phyloP scores from a whole-genome alignment of 2,329 filamentous ascomycete species.

The Claviceps pusilla region DNA sequence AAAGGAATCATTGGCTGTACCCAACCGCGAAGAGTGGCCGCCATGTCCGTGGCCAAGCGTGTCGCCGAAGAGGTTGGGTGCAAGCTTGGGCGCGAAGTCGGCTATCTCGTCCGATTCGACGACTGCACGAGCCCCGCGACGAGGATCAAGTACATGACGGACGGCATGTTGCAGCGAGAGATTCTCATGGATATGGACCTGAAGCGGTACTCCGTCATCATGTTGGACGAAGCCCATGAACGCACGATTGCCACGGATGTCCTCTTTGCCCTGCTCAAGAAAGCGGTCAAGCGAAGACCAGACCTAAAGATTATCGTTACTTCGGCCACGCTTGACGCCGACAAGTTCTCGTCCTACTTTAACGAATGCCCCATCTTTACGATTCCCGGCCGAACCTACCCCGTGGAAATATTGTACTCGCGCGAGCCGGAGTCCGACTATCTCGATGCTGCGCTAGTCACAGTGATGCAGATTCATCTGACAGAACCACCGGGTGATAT shows the following conservation, averaged over 20 bases:
- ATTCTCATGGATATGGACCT: constrained; percentile 84
- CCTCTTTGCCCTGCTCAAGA: constrained; percentile 84
- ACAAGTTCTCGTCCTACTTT: constrained; percentile 95
- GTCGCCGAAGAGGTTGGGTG: constrained; percentile 93
- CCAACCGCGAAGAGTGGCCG: constrained; percentile 89
- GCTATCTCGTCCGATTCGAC: constrained; percentile 95
- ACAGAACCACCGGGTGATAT: constrained; percentile 89
- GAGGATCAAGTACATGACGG: constrained; percentile 98
- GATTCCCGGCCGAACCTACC: constrained; percentile 87
- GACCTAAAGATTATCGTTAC: constrained; percentile 95
- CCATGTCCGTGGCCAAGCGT: constrained; percentile 94
- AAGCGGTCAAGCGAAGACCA: constrained; percentile 69
- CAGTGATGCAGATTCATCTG: constrained; percentile 95
- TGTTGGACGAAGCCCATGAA: constrained; percentile 97
- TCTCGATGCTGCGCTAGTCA: constrained; percentile 81
- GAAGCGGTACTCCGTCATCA: constrained; percentile 84
- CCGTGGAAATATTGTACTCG: constrained; percentile 91
- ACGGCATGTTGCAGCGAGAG: constrained; percentile 94
- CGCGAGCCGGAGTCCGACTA: constrained; percentile 93
- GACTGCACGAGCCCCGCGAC: constrained; percentile 79
- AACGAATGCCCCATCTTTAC: constrained; percentile 93
- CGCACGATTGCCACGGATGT: constrained; percentile 93
- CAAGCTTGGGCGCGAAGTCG: constrained; percentile 77
- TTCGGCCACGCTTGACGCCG: constrained; percentile 87
- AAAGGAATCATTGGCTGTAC: constrained; percentile 88